Evolutionary conservation across 345 rosid genomes (phyloP).

Genomic region (Pistacia integerrima): DNA sequence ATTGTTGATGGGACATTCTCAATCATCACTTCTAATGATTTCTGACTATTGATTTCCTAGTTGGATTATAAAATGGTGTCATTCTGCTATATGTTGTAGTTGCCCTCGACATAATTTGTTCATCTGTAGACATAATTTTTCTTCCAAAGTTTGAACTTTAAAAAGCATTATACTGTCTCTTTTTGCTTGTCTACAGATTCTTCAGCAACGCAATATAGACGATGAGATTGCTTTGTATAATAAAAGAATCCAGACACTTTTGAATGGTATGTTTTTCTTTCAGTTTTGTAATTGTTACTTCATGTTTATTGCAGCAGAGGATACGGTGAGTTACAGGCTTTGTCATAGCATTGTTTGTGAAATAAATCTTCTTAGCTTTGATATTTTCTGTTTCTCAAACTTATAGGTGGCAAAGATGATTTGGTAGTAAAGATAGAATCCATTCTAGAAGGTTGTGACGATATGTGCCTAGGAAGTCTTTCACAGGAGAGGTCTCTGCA

Average conservation of each 20-base stretch:
- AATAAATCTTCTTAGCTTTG: background rate
- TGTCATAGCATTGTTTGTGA: background rate
- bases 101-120: background rate
- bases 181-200: slow-evolving; percentile 46
- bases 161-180: slow-evolving; percentile 5
- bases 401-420: slow-evolving; percentile 46
- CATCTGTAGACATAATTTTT: background rate
- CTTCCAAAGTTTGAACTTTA: slow-evolving; percentile 3
- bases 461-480: slow-evolving; percentile 26
- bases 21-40: background rate
- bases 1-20: background rate
- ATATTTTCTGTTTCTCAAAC: background rate
- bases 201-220: slow-evolving; percentile 59
- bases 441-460: slow-evolving; percentile 49
- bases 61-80: background rate
- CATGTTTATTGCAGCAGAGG: background rate
- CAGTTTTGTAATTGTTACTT: background rate
- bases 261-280: slow-evolving; percentile 38
- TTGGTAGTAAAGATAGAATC: slow-evolving; percentile 49
- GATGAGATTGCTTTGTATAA: slow-evolving; percentile 74
- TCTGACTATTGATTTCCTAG: background rate
- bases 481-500: slow-evolving; percentile 18
- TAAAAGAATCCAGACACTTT: slow-evolving; percentile 45
- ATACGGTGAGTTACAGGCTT: background rate
- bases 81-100: background rate